Evolutionary conservation across 2,329 filamentous ascomycete genomes (phyloP).

Genomic region (Epichloe gansuensis): DNA sequence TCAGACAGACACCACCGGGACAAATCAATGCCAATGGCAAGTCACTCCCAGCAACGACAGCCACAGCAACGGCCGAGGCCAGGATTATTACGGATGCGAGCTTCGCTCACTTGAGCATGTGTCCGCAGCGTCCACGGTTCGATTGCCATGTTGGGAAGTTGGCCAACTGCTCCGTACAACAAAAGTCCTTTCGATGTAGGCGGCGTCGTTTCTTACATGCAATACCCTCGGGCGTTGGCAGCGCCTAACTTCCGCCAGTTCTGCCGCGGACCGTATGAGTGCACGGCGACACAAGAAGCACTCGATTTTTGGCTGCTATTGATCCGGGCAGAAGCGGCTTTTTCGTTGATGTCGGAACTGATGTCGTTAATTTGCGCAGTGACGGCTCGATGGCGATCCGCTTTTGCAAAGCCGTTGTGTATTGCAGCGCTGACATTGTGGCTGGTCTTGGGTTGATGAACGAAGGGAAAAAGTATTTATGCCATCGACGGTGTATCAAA

Average conservation of each 20-base stretch:
- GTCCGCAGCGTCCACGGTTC: background rate
- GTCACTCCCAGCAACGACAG: background rate
- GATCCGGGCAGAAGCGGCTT: background rate
- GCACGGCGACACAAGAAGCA: background rate
- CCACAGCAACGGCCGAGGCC: background rate
- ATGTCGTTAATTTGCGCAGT: background rate
- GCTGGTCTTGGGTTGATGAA: background rate
- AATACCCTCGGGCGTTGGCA: background rate
- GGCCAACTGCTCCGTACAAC: background rate
- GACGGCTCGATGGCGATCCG: background rate
- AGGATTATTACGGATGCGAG: background rate
- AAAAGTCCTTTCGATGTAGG: background rate
- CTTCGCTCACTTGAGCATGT: background rate
- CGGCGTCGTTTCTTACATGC: background rate
- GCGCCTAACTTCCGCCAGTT: too few relatives aligned
- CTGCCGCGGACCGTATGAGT: background rate
- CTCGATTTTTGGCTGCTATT: too few relatives aligned
- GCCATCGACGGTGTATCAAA: background rate
- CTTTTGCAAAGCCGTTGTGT: background rate
- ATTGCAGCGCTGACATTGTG: background rate
- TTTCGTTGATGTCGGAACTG: background rate
- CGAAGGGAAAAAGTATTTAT: too few relatives aligned
- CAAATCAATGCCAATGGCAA: background rate
- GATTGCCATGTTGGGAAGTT: background rate
- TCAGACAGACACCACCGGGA: background rate